Conservation (phyloP, 768 basidiomycete genomes). For the Dentipellis sp. region DNA sequence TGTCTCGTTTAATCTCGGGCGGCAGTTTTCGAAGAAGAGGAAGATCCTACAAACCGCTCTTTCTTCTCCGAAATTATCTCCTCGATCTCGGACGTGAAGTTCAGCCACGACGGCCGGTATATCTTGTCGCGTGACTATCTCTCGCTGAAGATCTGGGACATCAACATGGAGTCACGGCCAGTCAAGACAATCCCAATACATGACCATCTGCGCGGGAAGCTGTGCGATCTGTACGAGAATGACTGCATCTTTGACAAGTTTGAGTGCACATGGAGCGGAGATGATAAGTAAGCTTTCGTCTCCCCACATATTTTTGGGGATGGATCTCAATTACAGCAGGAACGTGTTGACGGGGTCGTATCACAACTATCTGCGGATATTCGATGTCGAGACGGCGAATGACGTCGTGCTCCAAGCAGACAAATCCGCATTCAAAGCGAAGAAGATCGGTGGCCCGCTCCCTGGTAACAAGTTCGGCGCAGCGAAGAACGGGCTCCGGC, state of each 20-base stretch:
- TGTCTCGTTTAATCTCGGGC: neutral
- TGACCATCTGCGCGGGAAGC: constrained; percentile 92
- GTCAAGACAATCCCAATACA: constrained; percentile 98
- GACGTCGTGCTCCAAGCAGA: constrained; percentile 96
- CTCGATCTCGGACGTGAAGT: constrained; percentile 98
- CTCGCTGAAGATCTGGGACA: constrained; percentile 98
- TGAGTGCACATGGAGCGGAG: constrained; percentile 96
- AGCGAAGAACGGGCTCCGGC: constrained; percentile 69
- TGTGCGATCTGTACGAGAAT: constrained; percentile 98
- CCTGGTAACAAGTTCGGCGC: constrained; percentile 52
- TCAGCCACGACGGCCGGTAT: constrained; percentile 94
- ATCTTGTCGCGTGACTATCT: constrained; percentile 96
- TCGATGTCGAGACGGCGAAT: constrained; percentile 75
- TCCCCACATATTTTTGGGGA: neutral
- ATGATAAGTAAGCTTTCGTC: constrained; percentile 75
- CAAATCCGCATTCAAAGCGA: constrained; percentile 98
- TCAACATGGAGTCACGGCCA: constrained; percentile 97
- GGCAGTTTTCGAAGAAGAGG: constrained; percentile 96
- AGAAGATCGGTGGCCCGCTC: constrained; percentile 89
- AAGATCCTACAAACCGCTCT: constrained; percentile 93
- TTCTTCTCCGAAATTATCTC: constrained; percentile 99
- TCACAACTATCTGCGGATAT: constrained; percentile 99
- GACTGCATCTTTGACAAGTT: constrained; percentile 99
- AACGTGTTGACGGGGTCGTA: constrained; percentile 98
- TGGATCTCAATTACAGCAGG: constrained; percentile 31